Evolutionary conservation across 2,329 filamentous ascomycete genomes (phyloP).

Genomic region (Botrytis medusae): DNA sequence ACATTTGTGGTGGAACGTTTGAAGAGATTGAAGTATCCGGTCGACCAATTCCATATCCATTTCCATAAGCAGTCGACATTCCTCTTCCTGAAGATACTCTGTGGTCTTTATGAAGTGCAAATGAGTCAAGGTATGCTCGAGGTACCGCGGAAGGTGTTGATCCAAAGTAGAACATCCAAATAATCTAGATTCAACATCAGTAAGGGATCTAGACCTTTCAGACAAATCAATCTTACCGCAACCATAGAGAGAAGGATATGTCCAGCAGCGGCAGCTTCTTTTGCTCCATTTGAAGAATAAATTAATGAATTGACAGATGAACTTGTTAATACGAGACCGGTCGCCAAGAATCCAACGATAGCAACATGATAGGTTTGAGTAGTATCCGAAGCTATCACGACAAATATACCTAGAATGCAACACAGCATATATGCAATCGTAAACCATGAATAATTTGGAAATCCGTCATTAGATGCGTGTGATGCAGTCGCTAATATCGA

Average conservation of each 20-base stretch:
- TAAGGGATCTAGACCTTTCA: background rate
- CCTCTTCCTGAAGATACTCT: constrained; percentile 38
- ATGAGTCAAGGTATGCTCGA: constrained; percentile 91
- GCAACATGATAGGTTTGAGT: constrained; percentile 89
- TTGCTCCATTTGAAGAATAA: constrained; percentile 69
- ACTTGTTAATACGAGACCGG: constrained; percentile 80
- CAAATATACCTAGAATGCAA: constrained; percentile 73
- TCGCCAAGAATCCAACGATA: constrained; percentile 81
- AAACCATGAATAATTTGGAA: constrained; percentile 94
- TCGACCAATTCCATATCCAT: constrained; percentile 67
- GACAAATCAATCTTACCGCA: constrained; percentile 59
- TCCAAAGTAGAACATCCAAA: constrained; percentile 99
- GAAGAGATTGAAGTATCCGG: constrained; percentile 84
- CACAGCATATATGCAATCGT: constrained; percentile 81
- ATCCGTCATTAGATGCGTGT: constrained; percentile 49
- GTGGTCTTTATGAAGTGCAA: constrained; percentile 85
- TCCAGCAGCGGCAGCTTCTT: constrained; percentile 85
- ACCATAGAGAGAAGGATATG: constrained; percentile 95
- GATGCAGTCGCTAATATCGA: constrained; percentile 70
- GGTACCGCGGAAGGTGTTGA: constrained; percentile 84
- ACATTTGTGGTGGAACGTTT: constrained; percentile 84
- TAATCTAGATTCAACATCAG: constrained; percentile 58
- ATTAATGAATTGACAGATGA: constrained; percentile 85
- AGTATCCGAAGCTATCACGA: constrained; percentile 81
- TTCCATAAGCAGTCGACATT: constrained; percentile 72